phyloP scores from a whole-genome alignment of 768 basidiomycete species.

The Sarcodon sp. region DNA sequence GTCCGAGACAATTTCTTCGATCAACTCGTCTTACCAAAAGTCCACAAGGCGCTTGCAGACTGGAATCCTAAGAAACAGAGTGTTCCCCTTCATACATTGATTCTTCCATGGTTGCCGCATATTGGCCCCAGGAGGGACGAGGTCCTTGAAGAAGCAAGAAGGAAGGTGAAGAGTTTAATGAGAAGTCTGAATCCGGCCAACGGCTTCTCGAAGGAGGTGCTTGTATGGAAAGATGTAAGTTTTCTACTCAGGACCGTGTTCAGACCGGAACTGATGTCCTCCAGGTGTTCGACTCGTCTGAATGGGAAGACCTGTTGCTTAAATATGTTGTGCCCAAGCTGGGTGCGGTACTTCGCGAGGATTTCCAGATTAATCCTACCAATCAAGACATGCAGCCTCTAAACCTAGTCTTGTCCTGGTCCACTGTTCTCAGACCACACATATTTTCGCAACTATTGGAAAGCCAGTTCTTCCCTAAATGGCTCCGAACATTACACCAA shows the following conservation, averaged over 20 bases:
- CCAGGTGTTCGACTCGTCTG: constrained; percentile 62
- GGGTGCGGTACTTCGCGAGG: constrained; percentile 65
- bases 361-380: constrained; percentile 86
- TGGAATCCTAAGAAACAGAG: constrained; percentile 61
- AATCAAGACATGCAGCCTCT: constrained; percentile 82
- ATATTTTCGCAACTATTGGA: constrained; percentile 80
- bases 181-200: constrained; percentile 65
- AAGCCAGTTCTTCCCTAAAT: constrained; percentile 92
- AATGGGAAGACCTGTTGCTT: constrained; percentile 88
- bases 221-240: constrained; percentile 72
- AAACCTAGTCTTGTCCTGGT: constrained; percentile 68
- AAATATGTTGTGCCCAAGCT: constrained; percentile 91
- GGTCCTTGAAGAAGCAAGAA: constrained; percentile 74
- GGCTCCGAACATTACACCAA: constrained; percentile 81
- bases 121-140: constrained; percentile 75
- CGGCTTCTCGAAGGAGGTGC: constrained; percentile 61
- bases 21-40: constrained; percentile 90
- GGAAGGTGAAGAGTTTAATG: constrained; percentile 74
- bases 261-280: background rate
- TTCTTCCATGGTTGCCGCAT: constrained; percentile 94
- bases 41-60: constrained; percentile 68
- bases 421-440: constrained; percentile 53
- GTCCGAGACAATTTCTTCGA: constrained; percentile 92
- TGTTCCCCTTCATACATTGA: constrained; percentile 58
- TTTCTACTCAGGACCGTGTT: constrained; percentile 1